A percentile compares a stretch with the other conserved stretches of the same genome.
Conservation (phyloP, 495 filamentous ascomycete genomes). For the Astrocystis sublimbata region DNA sequence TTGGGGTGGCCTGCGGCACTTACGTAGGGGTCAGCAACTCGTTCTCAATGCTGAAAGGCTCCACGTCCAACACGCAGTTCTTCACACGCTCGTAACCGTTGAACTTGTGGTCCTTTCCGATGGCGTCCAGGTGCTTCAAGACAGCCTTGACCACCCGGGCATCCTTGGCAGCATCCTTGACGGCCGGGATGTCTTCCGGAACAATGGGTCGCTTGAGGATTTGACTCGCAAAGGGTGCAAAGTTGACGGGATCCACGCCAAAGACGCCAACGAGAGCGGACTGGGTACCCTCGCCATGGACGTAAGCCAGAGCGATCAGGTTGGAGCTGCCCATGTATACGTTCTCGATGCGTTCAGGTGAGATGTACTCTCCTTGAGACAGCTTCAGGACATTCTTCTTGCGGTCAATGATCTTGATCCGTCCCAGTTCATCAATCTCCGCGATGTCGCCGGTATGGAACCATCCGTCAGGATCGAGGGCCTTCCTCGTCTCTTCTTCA, state of each 20-base stretch:
- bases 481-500: constrained; percentile 79
- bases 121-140: constrained; percentile 74
- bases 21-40: constrained; percentile 95
- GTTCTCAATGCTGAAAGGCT: constrained; percentile 94
- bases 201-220: constrained; percentile 67
- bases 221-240: constrained; percentile 75
- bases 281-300: constrained; percentile 88
- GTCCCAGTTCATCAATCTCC: constrained; percentile 77
- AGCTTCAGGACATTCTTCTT: constrained; percentile 99
- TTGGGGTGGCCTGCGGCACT: constrained; percentile 43
- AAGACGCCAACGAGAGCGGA: constrained; percentile 83
- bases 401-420: constrained; percentile 91
- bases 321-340: constrained; percentile 79
- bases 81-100: constrained; percentile 84
- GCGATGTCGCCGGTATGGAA: constrained; percentile 94
- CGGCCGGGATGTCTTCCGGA: constrained; percentile 60
- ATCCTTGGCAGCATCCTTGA: constrained; percentile 67
- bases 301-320: constrained; percentile 76
- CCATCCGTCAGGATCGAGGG: constrained; percentile 87
- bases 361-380: constrained; percentile 97
- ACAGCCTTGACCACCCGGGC: constrained; percentile 70
- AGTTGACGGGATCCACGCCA: constrained; percentile 77
- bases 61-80: constrained; percentile 72
- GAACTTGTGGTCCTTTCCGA: constrained; percentile 83
- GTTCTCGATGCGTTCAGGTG: constrained; percentile 95